phyloP scores from a whole-genome alignment of 441 rosid genomes.

The Sinapis alba region DNA sequence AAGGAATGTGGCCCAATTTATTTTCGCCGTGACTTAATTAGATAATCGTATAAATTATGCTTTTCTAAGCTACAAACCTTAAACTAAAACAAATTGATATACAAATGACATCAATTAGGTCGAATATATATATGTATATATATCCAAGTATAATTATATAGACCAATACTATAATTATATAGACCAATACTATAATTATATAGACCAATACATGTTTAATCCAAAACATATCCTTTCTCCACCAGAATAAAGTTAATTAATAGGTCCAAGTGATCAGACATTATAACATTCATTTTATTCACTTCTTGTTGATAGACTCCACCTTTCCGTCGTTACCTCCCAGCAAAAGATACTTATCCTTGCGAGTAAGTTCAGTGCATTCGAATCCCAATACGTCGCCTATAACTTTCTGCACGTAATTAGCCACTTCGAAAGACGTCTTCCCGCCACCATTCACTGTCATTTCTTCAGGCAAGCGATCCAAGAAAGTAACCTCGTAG shows the following conservation, averaged over 20 bases:
- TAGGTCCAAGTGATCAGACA: not conserved
- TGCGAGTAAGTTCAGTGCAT: constrained; percentile 73
- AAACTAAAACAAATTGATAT: no score
- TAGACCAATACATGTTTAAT: not conserved
- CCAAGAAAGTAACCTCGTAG: constrained; percentile 75
- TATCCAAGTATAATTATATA: no score
- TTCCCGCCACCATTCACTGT: constrained; percentile 73
- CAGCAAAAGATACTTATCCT: constrained; percentile 82
- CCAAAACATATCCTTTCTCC: not conserved
- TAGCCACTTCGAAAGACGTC: constrained; percentile 89
- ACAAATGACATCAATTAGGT: no score
- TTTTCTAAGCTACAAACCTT: no score
- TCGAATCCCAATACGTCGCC: constrained; percentile 73
- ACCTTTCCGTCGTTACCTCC: constrained; percentile 96
- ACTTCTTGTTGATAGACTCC: constrained; percentile 74
- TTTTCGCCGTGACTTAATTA: not conserved
- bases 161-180: no score
- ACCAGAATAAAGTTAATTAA: not conserved
- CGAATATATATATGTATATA: no score
- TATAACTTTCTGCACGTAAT: constrained; percentile 79
- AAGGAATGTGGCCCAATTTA: not conserved
- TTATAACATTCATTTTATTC: not conserved
- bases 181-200: no score
- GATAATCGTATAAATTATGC: not conserved
- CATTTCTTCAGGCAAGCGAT: constrained; percentile 80